Base-by-base conservation (phyloP, 2,329 filamentous ascomycete genomes). In the Didymella pomorum region DNA sequence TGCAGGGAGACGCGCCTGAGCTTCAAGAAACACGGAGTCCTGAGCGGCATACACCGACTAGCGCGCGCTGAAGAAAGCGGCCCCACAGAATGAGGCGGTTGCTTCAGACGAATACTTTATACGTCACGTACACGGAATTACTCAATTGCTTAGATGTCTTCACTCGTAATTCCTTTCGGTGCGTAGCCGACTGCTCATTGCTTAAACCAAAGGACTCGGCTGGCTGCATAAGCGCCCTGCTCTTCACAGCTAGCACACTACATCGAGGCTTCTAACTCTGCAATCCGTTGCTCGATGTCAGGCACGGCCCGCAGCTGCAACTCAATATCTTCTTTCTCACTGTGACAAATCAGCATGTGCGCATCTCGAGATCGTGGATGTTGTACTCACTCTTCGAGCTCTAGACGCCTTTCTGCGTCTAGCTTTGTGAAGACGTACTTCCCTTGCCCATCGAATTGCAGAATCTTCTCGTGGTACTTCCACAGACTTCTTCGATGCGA, bases 361-460 rank as follows among this genome's bases (percentile, higher is more conserved):
- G 37, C 37, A 23, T 41, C 31, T 25, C 21, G 2, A 4, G 11
- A 6, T 2, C 20, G 41, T 21, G 10, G 50, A 23, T 21, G 16
- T 12, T 14, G 10, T 16, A 79, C 83, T 77, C 78, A 86, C 83
- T 99, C 95, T 81, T 99, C 95, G 48, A 99, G 82, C 77, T 87
- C 85, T 76, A 98, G 77, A 60, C 95, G 84, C 75, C 85, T 88
- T 69, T 97, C 94, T 18, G 94, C 94, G 77, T 99, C 95, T 48
- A 99, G 81, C 56, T 86, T 86, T 0, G 93, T 96, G 72, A 99
- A 99, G 33, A 97, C 87, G 70, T 91, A 97, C 49, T 92, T 84
- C 0, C 95, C 95, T 78, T 97, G 92, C 0, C 95, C 95, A 76
- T 98, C 94, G 75, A 99, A 99, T 78, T 99, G 95, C 72, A 99